These are phyloP conservation scores for Colletotrichum abscissum DNA, from an alignment of 2,329 filamentous ascomycete species.

Conservation along the genomic window DNA sequence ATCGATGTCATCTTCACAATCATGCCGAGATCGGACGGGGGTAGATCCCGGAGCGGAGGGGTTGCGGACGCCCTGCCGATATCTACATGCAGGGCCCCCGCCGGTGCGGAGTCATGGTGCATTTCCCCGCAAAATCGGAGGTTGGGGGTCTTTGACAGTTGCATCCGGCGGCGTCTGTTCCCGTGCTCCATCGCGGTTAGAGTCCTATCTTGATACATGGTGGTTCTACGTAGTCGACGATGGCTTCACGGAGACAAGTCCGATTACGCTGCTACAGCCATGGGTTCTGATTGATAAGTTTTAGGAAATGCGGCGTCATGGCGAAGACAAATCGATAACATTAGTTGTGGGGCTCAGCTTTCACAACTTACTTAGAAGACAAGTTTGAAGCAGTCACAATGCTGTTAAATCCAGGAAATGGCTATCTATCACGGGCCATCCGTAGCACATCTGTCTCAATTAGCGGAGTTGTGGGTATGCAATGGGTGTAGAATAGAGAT, in stretches of 20 bases:
- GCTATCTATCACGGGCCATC: not conserved
- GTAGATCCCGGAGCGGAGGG: slow-evolving; percentile 15
- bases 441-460: not conserved
- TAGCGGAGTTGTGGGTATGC: not conserved
- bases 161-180: slow-evolving; percentile 3
- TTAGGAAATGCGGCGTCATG: not conserved
- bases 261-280: not conserved
- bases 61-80: slow-evolving; percentile 18
- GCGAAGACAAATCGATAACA: not conserved
- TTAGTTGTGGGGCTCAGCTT: not conserved
- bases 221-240: not conserved
- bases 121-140: slow-evolving; percentile 13
- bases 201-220: not conserved
- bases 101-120: not conserved
- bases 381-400: not conserved
- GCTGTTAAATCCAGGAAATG: not conserved
- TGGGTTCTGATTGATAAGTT: not conserved
- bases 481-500: not conserved
- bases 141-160: not conserved
- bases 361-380: not conserved
- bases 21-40: slow-evolving; percentile 25
- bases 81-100: slow-evolving; percentile 4
- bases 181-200: not conserved
- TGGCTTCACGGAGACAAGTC: not conserved
- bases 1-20: slow-evolving; percentile 21